Conservation (phyloP, 495 filamentous ascomycete genomes). For the Daldinia decipiens region DNA sequence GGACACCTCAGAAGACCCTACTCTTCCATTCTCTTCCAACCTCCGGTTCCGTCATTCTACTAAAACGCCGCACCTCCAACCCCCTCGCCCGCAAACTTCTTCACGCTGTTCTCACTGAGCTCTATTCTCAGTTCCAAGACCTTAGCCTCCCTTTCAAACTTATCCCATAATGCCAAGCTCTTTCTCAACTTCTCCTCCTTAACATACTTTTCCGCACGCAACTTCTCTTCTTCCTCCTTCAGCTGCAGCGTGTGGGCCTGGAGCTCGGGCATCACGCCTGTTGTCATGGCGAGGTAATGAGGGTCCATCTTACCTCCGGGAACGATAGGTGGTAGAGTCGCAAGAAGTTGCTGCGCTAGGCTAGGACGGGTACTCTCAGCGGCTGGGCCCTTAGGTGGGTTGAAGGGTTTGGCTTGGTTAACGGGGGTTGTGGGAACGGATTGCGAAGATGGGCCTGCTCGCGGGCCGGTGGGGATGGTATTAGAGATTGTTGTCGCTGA, state of each 20-base stretch:
- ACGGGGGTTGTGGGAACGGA: slow-evolving; percentile 43
- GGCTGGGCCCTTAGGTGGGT: slow-evolving; percentile 61
- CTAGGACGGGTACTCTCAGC: slow-evolving; percentile 51
- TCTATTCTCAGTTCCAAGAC: slow-evolving; percentile 58
- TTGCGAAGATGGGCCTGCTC: slow-evolving; percentile 46
- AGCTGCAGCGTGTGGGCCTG: slow-evolving; percentile 52
- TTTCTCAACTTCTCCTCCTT: slow-evolving; percentile 60
- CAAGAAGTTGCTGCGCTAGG: slow-evolving; percentile 54
- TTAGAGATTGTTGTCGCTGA: slow-evolving; percentile 45
- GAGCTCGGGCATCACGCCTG: slow-evolving; percentile 53
- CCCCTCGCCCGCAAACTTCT: slow-evolving; percentile 58
- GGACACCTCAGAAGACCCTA: neutral
- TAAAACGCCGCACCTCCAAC: slow-evolving; percentile 57
- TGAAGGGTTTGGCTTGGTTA: slow-evolving; percentile 55
- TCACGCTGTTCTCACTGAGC: slow-evolving; percentile 55
- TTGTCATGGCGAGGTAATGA: slow-evolving; percentile 40
- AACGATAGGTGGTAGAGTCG: slow-evolving; percentile 54
- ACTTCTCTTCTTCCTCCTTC: slow-evolving; percentile 59
- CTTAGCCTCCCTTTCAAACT: slow-evolving; percentile 57
- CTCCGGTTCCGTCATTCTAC: slow-evolving; percentile 4
- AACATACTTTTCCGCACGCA: slow-evolving; percentile 55
- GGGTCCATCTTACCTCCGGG: slow-evolving; percentile 58
- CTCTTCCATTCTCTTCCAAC: neutral
- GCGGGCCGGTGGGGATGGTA: slow-evolving; percentile 58
- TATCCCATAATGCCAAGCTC: slow-evolving; percentile 54